These are phyloP conservation scores for Eucalyptus curtisii DNA, from an alignment of 345 rosid species.

Conservation along the genomic window DNA sequence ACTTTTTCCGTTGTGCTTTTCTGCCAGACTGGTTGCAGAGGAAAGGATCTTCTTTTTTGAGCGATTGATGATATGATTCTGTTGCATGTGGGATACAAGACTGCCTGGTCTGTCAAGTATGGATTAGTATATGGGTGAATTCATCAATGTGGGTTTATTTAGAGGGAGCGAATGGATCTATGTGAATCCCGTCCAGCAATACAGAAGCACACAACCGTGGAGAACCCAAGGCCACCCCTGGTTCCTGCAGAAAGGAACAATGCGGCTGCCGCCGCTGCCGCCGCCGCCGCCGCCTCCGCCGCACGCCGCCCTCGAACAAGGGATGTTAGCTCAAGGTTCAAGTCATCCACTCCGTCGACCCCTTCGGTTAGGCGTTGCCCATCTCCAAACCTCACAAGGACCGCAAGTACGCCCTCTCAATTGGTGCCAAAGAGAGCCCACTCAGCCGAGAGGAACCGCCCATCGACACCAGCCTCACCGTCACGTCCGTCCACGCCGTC, in stretches of 20 bases:
- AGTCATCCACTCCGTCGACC: constrained; percentile 56
- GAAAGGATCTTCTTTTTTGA: constrained; percentile 34
- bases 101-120: constrained; percentile 14
- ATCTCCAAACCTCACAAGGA: constrained; percentile 64
- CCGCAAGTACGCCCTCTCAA: constrained; percentile 32
- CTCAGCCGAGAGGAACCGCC: constrained; percentile 88
- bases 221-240: constrained; percentile 48
- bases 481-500: neutral
- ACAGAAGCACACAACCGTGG: constrained; percentile 35
- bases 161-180: constrained; percentile 68
- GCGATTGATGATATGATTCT: constrained; percentile 13
- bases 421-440: constrained; percentile 53
- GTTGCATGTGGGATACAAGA: constrained; percentile 18
- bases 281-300: constrained; percentile 1
- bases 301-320: constrained; percentile 47
- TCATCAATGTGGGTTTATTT: constrained; percentile 48
- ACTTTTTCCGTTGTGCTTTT: constrained; percentile 22
- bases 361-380: constrained; percentile 41
- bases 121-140: constrained; percentile 5
- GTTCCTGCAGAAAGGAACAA: constrained; percentile 71
- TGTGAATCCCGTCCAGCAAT: constrained; percentile 30
- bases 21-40: constrained; percentile 50
- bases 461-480: constrained; percentile 68
- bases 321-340: constrained; percentile 77
- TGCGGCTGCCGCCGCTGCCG: neutral